Evolutionary conservation across 768 basidiomycete species (phyloP).

Genomic region (Postia placenta): DNA sequence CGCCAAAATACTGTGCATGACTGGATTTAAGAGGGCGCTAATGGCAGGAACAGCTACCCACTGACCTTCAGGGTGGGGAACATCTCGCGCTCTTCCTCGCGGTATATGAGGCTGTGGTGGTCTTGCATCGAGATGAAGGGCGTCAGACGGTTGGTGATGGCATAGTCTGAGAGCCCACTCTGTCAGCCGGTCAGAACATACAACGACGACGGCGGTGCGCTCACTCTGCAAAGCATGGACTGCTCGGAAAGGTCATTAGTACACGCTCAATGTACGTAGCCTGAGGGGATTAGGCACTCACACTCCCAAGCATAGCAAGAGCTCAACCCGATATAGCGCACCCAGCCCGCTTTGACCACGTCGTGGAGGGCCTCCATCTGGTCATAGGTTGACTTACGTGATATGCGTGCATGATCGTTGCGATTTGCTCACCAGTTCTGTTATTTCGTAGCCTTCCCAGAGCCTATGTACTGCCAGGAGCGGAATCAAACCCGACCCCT

Average conservation of each 20-base stretch:
- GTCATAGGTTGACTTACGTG: neutral
- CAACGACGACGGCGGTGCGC: neutral
- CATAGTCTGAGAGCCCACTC: conserved; percentile 28
- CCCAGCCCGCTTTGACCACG: conserved; percentile 38
- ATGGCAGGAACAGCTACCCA: neutral
- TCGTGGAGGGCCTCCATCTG: conserved; percentile 43
- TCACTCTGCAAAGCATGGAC: conserved; percentile 25
- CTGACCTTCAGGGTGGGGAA: conserved; percentile 38
- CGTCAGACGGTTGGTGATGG: conserved; percentile 33
- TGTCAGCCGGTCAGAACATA: neutral
- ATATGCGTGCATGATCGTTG: neutral
- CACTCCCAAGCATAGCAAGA: conserved; percentile 33
- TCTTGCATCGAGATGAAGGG: conserved; percentile 65
- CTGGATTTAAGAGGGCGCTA: neutral
- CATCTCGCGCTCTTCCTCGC: conserved; percentile 59
- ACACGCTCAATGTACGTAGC: neutral
- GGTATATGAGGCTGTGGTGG: conserved; percentile 48
- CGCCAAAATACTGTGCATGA: conserved; percentile 18
- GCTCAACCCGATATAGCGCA: conserved; percentile 36
- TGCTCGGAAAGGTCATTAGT: conserved; percentile 1
- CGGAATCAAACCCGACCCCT: too few relatives aligned
- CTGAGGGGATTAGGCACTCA: conserved; percentile 6
- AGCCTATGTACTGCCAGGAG: neutral
- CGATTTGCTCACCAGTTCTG: neutral
- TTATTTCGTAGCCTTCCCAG: neutral